phyloP scores from a whole-genome alignment of 257 asterid species.

The Paulownia fortunei region DNA sequence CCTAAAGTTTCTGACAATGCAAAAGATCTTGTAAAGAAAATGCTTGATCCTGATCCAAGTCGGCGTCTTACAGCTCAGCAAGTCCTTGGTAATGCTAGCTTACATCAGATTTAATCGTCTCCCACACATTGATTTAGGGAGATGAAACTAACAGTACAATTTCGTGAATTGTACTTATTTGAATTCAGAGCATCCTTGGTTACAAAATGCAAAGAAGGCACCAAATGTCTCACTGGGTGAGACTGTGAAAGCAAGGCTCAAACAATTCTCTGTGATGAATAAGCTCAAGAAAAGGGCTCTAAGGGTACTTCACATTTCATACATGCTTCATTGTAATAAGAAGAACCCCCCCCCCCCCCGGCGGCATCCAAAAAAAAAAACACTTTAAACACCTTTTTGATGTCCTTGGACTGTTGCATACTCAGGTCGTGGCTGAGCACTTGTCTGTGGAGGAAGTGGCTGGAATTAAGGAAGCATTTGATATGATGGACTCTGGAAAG shows the following conservation, averaged over 20 bases:
- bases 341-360: background rate
- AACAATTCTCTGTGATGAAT: slow-evolving; percentile 73
- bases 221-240: slow-evolving; percentile 77
- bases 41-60: slow-evolving; percentile 73
- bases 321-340: background rate
- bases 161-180: slow-evolving; percentile 1
- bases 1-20: slow-evolving; percentile 78
- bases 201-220: slow-evolving; percentile 64
- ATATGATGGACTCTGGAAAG: slow-evolving; percentile 56
- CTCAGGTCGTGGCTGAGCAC: slow-evolving; percentile 70
- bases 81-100: slow-evolving; percentile 60
- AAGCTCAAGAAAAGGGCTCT: slow-evolving; percentile 73
- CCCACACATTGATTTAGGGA: background rate
- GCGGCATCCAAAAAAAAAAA: background rate
- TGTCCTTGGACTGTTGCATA: slow-evolving; percentile 2
- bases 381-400: background rate
- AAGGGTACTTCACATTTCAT: slow-evolving; percentile 42
- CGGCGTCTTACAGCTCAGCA: slow-evolving; percentile 67
- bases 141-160: background rate
- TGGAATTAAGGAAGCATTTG: slow-evolving; percentile 66
- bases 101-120: background rate
- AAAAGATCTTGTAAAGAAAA: slow-evolving; percentile 83
- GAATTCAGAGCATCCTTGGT: slow-evolving; percentile 71
- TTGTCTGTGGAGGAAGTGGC: slow-evolving; percentile 78
- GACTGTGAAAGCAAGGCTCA: slow-evolving; percentile 78